Percentiles rank a stretch among this genome's conserved stretches.
Evolutionary conservation across 805 yeast genomes (phyloP).

Genomic region (Yarrowia porcina): DNA sequence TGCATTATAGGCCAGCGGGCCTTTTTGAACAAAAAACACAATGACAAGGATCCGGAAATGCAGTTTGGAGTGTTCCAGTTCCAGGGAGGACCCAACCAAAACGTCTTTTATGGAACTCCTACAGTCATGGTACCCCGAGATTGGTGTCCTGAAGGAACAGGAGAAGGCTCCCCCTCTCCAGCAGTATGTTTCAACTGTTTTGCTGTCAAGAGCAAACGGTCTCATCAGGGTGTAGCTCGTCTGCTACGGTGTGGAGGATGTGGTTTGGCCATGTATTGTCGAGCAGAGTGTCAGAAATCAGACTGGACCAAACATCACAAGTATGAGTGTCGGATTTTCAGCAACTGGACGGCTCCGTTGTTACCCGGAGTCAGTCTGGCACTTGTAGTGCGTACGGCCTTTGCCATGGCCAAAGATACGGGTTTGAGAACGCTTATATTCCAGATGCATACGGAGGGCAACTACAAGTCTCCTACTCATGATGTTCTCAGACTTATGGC

Average conservation of each 20-base stretch:
- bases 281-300: conserved; percentile 13
- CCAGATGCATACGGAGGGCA: conserved; percentile 19
- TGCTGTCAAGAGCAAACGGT: conserved; percentile 20
- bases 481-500: neutral
- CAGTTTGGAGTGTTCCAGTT: conserved; percentile 20
- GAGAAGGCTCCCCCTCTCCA: conserved; percentile 12
- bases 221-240: conserved; percentile 18
- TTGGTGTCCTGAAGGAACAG: conserved; percentile 15
- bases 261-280: conserved; percentile 24
- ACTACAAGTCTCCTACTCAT: conserved; percentile 13
- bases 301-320: conserved; percentile 23
- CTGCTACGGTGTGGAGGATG: conserved; percentile 21
- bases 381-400: conserved; percentile 5
- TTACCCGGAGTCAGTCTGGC: conserved; percentile 12
- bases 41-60: conserved; percentile 5
- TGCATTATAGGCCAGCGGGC: conserved; percentile 20
- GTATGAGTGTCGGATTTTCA: conserved; percentile 15
- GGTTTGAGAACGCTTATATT: neutral
- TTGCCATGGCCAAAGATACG: conserved; percentile 18
- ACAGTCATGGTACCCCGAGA: conserved; percentile 17
- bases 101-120: conserved; percentile 3
- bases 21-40: neutral
- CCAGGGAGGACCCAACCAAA: neutral
- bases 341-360: neutral
- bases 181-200: conserved; percentile 21